Evolutionary conservation across 306 rosid genomes (phyloP).

Genomic region (Rosa lucieae): DNA sequence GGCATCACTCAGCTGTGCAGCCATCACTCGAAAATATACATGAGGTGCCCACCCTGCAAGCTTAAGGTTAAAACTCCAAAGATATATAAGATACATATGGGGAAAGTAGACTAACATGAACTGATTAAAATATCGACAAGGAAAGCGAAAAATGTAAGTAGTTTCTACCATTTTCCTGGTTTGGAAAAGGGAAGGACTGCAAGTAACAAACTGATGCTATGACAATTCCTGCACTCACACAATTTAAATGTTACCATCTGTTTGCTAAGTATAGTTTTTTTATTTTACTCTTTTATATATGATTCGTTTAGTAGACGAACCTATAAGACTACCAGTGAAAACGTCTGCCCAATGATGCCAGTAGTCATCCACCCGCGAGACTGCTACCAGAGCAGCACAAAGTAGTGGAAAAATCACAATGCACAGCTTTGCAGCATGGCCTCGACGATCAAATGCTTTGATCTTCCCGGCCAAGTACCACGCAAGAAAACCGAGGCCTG

Average conservation of each 20-base stretch:
- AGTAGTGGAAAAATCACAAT: slow-evolving; percentile 49
- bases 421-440: slow-evolving; percentile 44
- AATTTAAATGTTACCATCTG: not conserved
- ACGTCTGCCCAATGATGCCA: slow-evolving; percentile 71
- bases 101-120: not conserved
- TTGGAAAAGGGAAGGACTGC: slow-evolving; percentile 53
- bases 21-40: slow-evolving; percentile 35
- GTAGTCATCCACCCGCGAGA: slow-evolving; percentile 53
- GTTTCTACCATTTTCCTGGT: slow-evolving; percentile 25
- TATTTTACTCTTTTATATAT: not conserved
- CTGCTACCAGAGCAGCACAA: slow-evolving; percentile 43
- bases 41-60: slow-evolving; percentile 59
- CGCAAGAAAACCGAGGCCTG: slow-evolving; percentile 56
- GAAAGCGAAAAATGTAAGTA: not conserved
- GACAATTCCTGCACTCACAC: slow-evolving; percentile 33
- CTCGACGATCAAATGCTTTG: slow-evolving; percentile 51
- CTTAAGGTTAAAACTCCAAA: not conserved
- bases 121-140: not conserved
- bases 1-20: slow-evolving; percentile 18
- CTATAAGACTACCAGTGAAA: slow-evolving; percentile 46
- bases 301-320: slow-evolving; percentile 21
- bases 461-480: slow-evolving; percentile 57
- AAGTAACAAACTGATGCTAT: slow-evolving; percentile 42
- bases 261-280: not conserved
- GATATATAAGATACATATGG: not conserved